Conservation (phyloP, 2,329 filamentous ascomycete genomes). For the Arthrinium phaeospermum region DNA sequence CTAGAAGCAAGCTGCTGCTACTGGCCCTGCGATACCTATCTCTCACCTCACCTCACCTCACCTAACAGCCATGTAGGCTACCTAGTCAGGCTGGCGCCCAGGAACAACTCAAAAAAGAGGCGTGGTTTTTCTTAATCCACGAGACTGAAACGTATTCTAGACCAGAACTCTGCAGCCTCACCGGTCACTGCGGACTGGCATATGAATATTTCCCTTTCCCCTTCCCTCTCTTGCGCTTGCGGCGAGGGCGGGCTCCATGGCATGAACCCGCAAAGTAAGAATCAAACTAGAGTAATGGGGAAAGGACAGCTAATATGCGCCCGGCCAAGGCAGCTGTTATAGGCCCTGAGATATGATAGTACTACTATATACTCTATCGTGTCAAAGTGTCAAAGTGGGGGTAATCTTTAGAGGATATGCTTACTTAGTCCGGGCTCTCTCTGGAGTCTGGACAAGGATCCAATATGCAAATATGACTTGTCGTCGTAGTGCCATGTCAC, state of each 20-base stretch:
- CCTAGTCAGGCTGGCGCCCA: slow-evolving; percentile 1
- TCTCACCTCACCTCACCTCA: too few species aligned
- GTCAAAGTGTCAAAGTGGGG: neutral
- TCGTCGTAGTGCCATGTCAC: slow-evolving; percentile 6
- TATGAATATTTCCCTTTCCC: neutral
- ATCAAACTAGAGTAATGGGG: slow-evolving; percentile 10
- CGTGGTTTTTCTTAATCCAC: neutral
- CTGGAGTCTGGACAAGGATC: neutral
- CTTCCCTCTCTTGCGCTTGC: neutral
- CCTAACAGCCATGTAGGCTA: neutral
- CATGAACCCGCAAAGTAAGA: slow-evolving; percentile 16
- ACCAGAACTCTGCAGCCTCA: neutral
- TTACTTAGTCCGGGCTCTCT: neutral
- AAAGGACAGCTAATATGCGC: slow-evolving; percentile 6
- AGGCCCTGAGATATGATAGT: neutral
- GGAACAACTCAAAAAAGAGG: neutral
- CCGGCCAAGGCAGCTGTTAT: neutral
- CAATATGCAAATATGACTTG: neutral
- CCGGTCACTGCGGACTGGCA: neutral
- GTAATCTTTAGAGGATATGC: neutral
- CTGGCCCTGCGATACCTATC: slow-evolving; percentile 7
- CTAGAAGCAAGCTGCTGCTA: neutral
- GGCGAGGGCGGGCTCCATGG: slow-evolving; percentile 1
- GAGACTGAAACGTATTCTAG: neutral
- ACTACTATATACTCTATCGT: neutral